Evolutionary conservation across 257 asterid species (phyloP).

Genomic region (Solanum chiquidenum): DNA sequence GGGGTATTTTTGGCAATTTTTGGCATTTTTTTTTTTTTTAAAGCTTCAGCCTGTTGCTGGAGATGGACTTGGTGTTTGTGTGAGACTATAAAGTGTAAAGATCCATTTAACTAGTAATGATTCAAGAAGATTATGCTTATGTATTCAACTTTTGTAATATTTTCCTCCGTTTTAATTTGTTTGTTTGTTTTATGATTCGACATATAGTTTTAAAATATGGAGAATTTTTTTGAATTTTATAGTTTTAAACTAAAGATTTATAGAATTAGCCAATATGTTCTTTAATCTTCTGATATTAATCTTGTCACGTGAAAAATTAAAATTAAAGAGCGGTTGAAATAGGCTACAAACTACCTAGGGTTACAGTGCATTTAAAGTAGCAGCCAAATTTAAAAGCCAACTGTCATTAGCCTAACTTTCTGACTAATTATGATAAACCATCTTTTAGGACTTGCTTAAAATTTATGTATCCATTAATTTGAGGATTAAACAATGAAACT

Average conservation of each 20-base stretch:
- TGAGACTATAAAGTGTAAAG: constrained; percentile 14
- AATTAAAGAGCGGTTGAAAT: neutral
- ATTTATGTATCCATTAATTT: neutral
- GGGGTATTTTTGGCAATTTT: neutral
- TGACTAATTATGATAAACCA: neutral
- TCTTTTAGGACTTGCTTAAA: neutral
- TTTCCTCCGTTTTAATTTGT: too few species aligned
- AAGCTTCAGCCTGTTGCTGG: constrained; percentile 7
- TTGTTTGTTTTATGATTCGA: neutral
- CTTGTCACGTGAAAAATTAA: too few species aligned
- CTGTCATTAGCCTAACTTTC: neutral
- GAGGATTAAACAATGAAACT: neutral
- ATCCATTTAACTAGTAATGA: constrained; percentile 17
- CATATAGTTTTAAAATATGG: too few species aligned
- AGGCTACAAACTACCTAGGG: neutral
- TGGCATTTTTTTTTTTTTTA: neutral
- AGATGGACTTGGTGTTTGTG: constrained; percentile 8
- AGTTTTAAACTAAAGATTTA: too few species aligned
- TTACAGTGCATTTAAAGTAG: neutral
- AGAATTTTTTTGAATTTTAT: accelerated
- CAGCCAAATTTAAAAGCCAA: neutral
- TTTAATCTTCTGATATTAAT: too few species aligned
- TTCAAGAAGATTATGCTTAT: constrained; percentile 10
- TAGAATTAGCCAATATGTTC: accelerated
- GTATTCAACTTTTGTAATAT: neutral